Conservation (phyloP, 176 grass and related monocot genomes). For the Triticum urartu region DNA sequence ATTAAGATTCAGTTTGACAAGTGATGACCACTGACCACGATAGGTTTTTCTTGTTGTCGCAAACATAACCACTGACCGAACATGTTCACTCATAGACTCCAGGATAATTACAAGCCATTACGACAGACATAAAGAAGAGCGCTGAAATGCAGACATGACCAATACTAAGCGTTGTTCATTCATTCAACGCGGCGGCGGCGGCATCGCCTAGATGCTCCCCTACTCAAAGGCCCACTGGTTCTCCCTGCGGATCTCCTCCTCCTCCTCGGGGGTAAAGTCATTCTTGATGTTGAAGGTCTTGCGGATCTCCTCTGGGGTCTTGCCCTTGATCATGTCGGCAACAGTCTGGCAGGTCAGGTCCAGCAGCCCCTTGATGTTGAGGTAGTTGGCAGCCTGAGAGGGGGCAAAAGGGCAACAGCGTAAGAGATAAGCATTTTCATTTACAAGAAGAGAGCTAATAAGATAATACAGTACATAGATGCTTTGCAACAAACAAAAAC, state of each 20-base stretch:
- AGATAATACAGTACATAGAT: too few relatives aligned
- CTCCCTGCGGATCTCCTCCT: conserved; percentile 51
- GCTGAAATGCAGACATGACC: neutral
- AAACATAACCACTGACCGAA: neutral
- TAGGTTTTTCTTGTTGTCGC: neutral
- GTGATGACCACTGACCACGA: neutral
- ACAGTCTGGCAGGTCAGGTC: conserved; percentile 43
- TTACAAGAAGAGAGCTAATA: neutral
- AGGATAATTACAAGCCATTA: conserved; percentile 28
- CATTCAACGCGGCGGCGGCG: neutral
- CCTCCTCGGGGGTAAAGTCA: conserved; percentile 38
- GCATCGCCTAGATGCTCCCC: neutral
- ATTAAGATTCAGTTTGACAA: neutral
- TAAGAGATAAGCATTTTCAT: neutral
- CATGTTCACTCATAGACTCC: neutral
- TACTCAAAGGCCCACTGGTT: conserved; percentile 56
- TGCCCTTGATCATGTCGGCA: conserved; percentile 52
- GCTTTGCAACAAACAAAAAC: too few relatives aligned
- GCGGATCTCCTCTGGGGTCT: conserved; percentile 48
- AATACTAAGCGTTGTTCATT: neutral
- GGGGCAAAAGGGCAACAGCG: neutral
- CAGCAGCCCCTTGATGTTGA: conserved; percentile 49
- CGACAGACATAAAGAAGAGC: neutral
- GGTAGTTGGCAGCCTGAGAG: conserved; percentile 48
- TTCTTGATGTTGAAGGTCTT: conserved; percentile 51